Base-by-base conservation (phyloP, 805 yeast species). In the Candida sanyiensis region DNA sequence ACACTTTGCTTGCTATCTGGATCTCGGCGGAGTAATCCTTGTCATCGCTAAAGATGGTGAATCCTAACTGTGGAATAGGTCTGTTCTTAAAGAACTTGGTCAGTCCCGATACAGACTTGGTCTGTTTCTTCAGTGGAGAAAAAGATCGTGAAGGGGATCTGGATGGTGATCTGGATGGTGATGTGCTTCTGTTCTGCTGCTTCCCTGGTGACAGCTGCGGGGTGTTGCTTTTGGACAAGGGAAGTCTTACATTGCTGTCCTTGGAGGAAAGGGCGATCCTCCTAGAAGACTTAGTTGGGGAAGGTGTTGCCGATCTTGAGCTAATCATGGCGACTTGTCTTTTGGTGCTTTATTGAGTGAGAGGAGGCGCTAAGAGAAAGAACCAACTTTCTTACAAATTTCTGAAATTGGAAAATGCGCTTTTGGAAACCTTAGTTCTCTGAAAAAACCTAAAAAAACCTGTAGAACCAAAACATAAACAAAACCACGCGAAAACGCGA, bases 231-330 rank as follows among this genome's bases (percentile, higher is more conserved):
- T 43, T 42, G 7, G 43, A 38, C 33, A 38, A 37, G 22, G 37
- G 38, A 22, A 37, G 43, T 33, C 49, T 45, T 31, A 47, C 39
- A 43, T 52, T 54, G 42, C 46, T 22, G 35, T 54, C 58, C 35
- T 51, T 54, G 7, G 53, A 48, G 6, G 54, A 46, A 13, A 54
- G 48, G 0, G 54, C 53, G 19, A 35, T 40, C 43, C 58, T 50
- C 38, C 35, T 46, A 18, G 54, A 52, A 8, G 48, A 43, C 30
- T 44, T 48, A 6, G 46, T 36, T 15, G 53, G 52, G 3, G 55
- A 51, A 2, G 50, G 48, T 1, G 52, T 39, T 35, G 39, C 43
- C 4, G 54, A 49, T 28, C 38, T 33, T 10, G 42, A 39, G 29
- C 29, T 27, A 6, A 39, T 19, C 38, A 39, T 39, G n/a, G 9